Percentiles rank a stretch among this genome's conserved stretches.
Conservation (phyloP, 1,139 yeast species). For the Kodamaea alishanica region DNA sequence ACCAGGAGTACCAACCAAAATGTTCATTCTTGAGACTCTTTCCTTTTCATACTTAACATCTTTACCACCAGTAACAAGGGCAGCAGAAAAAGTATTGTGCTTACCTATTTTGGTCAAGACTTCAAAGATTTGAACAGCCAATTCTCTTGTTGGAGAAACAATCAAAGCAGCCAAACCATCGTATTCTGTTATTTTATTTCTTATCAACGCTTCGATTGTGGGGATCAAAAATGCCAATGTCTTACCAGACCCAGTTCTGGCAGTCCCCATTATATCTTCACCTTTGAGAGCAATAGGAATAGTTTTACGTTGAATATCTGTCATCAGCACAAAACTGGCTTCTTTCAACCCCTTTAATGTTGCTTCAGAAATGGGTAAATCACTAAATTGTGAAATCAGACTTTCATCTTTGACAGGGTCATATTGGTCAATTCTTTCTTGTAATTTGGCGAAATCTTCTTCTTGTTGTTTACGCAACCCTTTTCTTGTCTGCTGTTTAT, state of each 20-base stretch:
- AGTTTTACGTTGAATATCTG: constrained; percentile 82
- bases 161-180: constrained; percentile 94
- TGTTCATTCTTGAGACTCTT: constrained; percentile 77
- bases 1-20: constrained; percentile 95
- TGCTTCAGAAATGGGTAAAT: constrained; percentile 68
- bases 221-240: constrained; percentile 91
- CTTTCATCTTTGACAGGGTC: constrained; percentile 39
- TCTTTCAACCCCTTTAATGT: constrained; percentile 73
- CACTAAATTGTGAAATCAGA: constrained; percentile 45
- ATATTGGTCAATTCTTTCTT: constrained; percentile 46
- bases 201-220: constrained; percentile 64
- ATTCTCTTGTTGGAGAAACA: constrained; percentile 89
- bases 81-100: constrained; percentile 80
- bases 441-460: constrained; percentile 43
- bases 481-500: no score
- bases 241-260: constrained; percentile 95
- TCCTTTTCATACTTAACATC: constrained; percentile 86
- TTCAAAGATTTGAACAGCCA: constrained; percentile 91
- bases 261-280: constrained; percentile 85
- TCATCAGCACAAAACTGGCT: constrained; percentile 66
- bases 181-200: constrained; percentile 75
- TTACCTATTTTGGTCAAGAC: constrained; percentile 83
- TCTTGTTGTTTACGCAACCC: constrained; percentile 25
- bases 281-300: constrained; percentile 78
- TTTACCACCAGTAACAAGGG: constrained; percentile 95